A percentile compares a stretch with the other conserved stretches of the same genome.
phyloP scores from a whole-genome alignment of 768 basidiomycete species.

The Leccinellum luteum region DNA sequence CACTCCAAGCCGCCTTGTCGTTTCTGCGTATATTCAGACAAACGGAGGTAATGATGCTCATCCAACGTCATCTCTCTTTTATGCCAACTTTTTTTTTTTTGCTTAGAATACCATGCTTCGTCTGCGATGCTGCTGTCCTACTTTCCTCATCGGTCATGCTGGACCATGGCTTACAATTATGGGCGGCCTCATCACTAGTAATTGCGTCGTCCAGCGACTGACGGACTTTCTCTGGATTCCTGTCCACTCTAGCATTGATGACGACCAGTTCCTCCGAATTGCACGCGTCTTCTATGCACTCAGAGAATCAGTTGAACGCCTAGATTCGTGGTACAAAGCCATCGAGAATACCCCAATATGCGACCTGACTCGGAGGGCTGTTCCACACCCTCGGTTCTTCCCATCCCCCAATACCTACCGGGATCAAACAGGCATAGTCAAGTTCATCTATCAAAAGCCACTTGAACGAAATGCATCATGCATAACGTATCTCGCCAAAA shows the following conservation, averaged over 20 bases:
- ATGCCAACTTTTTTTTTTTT: background rate
- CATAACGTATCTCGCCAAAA: slow-evolving; percentile 24
- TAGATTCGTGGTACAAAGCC: slow-evolving; percentile 23
- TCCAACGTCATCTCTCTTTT: background rate
- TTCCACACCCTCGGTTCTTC: slow-evolving; percentile 16
- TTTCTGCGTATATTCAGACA: slow-evolving; percentile 17
- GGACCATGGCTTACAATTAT: slow-evolving; percentile 31
- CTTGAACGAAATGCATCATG: slow-evolving; percentile 20
- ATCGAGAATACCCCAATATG: background rate
- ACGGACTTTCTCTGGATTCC: slow-evolving; percentile 34
- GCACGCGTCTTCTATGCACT: slow-evolving; percentile 24
- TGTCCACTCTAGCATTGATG: slow-evolving; percentile 12
- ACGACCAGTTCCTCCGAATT: slow-evolving; percentile 11
- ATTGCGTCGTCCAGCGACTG: slow-evolving; percentile 32
- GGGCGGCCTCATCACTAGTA: slow-evolving; percentile 30
- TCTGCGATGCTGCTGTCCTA: slow-evolving; percentile 26
- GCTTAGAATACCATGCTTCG: slow-evolving; percentile 1
- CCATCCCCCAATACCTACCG: slow-evolving; percentile 14
- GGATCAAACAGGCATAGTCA: background rate
- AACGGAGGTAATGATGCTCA: background rate
- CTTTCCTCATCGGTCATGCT: slow-evolving; percentile 21
- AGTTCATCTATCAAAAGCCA: slow-evolving; percentile 20
- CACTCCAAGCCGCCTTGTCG: slow-evolving; percentile 28
- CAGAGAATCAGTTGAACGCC: slow-evolving; percentile 4
- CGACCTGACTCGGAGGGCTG: too few species aligned